A percentile compares a stretch with the other conserved stretches of the same genome.
These are phyloP conservation scores for Capsella rubella DNA, from an alignment of 441 rosid species.

Conservation along the genomic window DNA sequence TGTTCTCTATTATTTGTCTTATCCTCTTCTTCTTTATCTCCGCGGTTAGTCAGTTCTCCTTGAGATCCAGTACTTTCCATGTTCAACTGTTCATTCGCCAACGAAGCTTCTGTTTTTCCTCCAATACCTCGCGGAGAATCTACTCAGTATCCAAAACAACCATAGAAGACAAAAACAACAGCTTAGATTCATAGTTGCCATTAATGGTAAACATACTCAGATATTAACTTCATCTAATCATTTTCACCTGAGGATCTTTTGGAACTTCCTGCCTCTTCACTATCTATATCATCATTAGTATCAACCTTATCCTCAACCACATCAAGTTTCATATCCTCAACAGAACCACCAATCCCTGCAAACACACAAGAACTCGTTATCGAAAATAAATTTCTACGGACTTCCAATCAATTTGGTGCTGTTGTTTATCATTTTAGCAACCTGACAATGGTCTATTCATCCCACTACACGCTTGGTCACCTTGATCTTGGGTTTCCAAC, in stretches of 20 bases:
- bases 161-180: not conserved
- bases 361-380: constrained; percentile 9
- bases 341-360: constrained; percentile 33
- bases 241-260: constrained; percentile 44
- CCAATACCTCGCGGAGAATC: constrained; percentile 42
- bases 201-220: not conserved
- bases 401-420: not conserved
- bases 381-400: not conserved
- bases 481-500: constrained; percentile 36
- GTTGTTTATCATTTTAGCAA: not conserved
- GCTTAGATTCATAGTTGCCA: constrained; percentile 13
- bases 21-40: constrained; percentile 44
- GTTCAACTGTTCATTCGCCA: constrained; percentile 42
- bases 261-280: constrained; percentile 35
- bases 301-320: constrained; percentile 21
- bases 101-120: constrained; percentile 39
- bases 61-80: constrained; percentile 44
- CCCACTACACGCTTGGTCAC: constrained; percentile 46
- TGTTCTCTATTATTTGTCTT: constrained; percentile 39
- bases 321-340: constrained; percentile 23
- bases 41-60: constrained; percentile 37
- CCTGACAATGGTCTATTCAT: constrained; percentile 39
- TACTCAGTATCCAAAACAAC: constrained; percentile 28
- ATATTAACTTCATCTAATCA: not conserved
- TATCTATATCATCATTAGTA: constrained; percentile 27